phyloP scores from a whole-genome alignment of 2,329 filamentous ascomycete species.

The Eutypa lata region DNA sequence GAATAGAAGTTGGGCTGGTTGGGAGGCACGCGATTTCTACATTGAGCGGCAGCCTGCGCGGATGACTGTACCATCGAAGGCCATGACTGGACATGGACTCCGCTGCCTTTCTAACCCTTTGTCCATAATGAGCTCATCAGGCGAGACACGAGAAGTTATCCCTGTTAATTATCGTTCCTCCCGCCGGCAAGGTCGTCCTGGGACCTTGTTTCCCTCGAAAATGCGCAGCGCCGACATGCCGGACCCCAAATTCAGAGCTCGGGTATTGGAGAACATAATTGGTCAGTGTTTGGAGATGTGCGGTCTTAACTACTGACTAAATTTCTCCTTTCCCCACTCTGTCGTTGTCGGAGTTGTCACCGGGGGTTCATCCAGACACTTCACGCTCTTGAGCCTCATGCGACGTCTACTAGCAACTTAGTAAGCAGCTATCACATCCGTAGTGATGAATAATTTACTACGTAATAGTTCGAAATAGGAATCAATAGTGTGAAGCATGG shows the following conservation, averaged over 20 bases:
- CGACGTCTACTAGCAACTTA: not conserved
- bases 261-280: slow-evolving; percentile 22
- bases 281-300: slow-evolving; percentile 8
- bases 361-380: not conserved
- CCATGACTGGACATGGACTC: slow-evolving; percentile 9
- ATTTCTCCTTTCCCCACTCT: not conserved
- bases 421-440: not conserved
- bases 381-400: not conserved
- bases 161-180: slow-evolving; percentile 8
- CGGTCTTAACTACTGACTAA: slow-evolving; percentile 9
- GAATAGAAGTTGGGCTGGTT: slow-evolving; percentile 18
- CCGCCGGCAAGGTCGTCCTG: slow-evolving; percentile 5
- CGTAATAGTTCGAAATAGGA: too few relatives aligned
- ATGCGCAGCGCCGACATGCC: slow-evolving; percentile 11
- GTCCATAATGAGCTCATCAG: slow-evolving; percentile 28
- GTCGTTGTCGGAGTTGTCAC: not conserved
- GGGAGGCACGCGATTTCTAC: slow-evolving; percentile 28
- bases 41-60: slow-evolving; percentile 38
- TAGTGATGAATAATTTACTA: too few relatives aligned
- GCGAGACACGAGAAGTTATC: slow-evolving; percentile 26
- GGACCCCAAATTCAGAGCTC: slow-evolving; percentile 18
- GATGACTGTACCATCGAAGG: slow-evolving; percentile 28
- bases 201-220: slow-evolving; percentile 8
- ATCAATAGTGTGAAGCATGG: not conserved
- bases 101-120: slow-evolving; percentile 11